Evolutionary conservation across 148 eudicot genomes (phyloP), one percentile per base, ranked within the genome.

Genomic region (Rhododendron molle): DNA sequence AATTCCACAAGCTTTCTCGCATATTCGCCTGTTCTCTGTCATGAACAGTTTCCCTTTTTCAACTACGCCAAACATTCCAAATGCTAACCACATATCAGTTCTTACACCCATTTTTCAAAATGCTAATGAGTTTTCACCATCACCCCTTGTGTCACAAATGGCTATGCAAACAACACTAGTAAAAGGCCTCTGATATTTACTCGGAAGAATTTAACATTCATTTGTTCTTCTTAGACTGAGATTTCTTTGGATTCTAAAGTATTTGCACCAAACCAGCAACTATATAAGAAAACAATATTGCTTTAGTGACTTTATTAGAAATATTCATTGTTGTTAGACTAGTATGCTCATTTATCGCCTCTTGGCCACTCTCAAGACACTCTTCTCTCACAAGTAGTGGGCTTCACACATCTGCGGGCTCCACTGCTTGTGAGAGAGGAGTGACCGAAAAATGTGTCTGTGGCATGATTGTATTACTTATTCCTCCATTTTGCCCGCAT

Each of bases 401-500:
- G 44, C 44, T 40, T 7, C 44, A 0, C 7, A n/a, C n/a, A n/a
- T n/a, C n/a, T n/a, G n/a, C n/a, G n/a, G n/a, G 44, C 44, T 40
- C 44, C 44, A 0, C 7, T 40, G 44, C 44, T 40, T 0, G 44
- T 40, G 8, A 40, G 44, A 40, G 44, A 40, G 44, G 44, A 40
- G 44, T 40, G 44, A 0, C 44, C 7, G 8, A 40, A 40, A 40
- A 40, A 40, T 7, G 44, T 6, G 44, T 40, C 7, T 40, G 44
- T 40, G 0, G 44, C 44, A 40, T 40, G 44, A 40, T 6, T 5
- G 44, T 40, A 40, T 0, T n/a, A n/a, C 73, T 71, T 13, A 71
- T 13, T 58, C 50, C 50, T 5, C 34, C 32, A 21, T 36, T 58
- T 58, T 92, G 89, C 44, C 86, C 88, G 50, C 87, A 86, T 91